phyloP scores from a whole-genome alignment of 345 rosid genomes.

The Populus tremula region DNA sequence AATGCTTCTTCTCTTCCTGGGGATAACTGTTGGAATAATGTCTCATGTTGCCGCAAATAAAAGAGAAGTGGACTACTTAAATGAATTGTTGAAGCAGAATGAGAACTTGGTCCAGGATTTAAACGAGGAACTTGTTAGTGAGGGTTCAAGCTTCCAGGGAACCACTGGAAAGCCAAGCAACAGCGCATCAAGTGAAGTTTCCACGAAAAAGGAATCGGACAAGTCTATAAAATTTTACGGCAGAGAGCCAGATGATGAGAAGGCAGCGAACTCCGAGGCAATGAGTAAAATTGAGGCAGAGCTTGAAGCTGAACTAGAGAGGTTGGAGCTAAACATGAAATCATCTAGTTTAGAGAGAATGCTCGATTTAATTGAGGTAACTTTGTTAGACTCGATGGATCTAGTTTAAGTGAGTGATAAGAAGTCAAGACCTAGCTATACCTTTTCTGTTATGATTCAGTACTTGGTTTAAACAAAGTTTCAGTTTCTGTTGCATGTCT shows the following conservation, averaged over 20 bases:
- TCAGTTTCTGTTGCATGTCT: too few species aligned
- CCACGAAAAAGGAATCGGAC: not conserved
- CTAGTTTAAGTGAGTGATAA: too few species aligned
- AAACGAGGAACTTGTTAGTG: slow-evolving; percentile 24
- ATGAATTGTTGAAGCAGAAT: slow-evolving; percentile 24
- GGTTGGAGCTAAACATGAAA: slow-evolving; percentile 27
- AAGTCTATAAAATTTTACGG: not conserved
- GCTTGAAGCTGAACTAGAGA: slow-evolving; percentile 39
- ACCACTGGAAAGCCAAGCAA: not conserved
- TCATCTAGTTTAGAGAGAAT: slow-evolving; percentile 9
- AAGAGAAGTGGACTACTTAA: slow-evolving; percentile 25
- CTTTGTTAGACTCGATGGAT: not conserved
- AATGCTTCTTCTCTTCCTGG: slow-evolving; percentile 19
- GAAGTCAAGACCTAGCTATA: too few species aligned
- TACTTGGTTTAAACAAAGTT: too few species aligned
- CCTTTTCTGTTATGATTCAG: too few species aligned
- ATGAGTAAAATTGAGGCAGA: slow-evolving; percentile 40
- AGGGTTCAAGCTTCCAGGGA: not conserved
- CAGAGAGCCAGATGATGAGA: slow-evolving; percentile 3
- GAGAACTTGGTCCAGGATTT: slow-evolving; percentile 29
- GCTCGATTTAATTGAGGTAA: slow-evolving; percentile 21
- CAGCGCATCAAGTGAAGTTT: not conserved
- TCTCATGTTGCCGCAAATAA: slow-evolving; percentile 5
- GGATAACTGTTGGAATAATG: slow-evolving; percentile 26
- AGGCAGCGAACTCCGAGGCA: slow-evolving; percentile 10